These are phyloP conservation scores for Candida broadrunensis DNA, from an alignment of 805 yeast species.

Conservation along the genomic window DNA sequence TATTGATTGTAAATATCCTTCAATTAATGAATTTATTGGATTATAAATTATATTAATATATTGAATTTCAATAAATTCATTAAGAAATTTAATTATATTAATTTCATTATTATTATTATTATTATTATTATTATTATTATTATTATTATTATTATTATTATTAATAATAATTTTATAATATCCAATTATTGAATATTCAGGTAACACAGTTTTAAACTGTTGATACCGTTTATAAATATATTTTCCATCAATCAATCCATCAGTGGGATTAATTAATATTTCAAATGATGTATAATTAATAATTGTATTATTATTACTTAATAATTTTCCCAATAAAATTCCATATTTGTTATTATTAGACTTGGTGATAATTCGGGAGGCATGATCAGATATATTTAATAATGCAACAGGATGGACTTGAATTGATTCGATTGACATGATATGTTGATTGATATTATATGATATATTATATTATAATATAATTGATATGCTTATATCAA, in stretches of 20 bases:
- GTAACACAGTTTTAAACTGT: constrained; percentile 26
- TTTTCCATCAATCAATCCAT: constrained; percentile 15
- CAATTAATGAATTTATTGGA: neutral
- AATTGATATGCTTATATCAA: too few relatives aligned
- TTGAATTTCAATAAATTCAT: constrained; percentile 1
- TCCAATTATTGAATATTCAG: constrained; percentile 27
- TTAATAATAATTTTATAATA: constrained; percentile 19
- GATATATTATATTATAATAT: too few relatives aligned
- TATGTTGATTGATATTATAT: neutral
- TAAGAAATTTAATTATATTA: neutral
- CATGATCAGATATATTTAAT: constrained; percentile 28
- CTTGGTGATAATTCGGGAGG: constrained; percentile 16
- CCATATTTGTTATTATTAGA: constrained; percentile 26
- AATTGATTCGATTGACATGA: constrained; percentile 1
- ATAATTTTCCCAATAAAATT: constrained; percentile 23
- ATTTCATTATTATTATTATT: neutral
- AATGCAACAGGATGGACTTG: constrained; percentile 24
- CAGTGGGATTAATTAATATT: constrained; percentile 3
- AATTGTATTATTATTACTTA: constrained; percentile 6
- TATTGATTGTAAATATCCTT: neutral
- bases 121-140: neutral
- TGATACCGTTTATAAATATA: constrained; percentile 22
- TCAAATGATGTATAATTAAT: constrained; percentile 28
- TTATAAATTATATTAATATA: constrained; percentile 1
- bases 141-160: neutral